Evolutionary conservation across 257 asterid genomes (phyloP), one percentile per base, ranked within the genome.

Genomic region (Leptodermis oblonga): DNA sequence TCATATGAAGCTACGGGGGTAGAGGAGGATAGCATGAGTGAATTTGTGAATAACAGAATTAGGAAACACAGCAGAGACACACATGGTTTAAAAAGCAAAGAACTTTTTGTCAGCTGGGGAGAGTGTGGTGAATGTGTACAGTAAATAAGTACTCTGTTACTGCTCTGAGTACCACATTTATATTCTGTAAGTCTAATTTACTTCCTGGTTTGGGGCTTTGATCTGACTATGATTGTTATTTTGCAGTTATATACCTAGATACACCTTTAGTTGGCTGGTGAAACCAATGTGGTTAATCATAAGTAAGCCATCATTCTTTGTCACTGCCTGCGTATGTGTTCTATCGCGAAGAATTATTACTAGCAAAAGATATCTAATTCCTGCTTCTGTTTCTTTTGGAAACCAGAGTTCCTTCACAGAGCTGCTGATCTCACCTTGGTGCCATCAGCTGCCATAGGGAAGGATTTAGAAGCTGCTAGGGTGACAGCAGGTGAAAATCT

Each of bases 401-500:
- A 53, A 10, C 79, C 92, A 92, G 98, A 87, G 60, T 92, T 87
- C 82, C 96, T 92, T 58, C 98, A 90, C 62, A 82, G 98, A 77
- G 92, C 96, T 54, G 98, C 98, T 23, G 98, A 92, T 79, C 95
- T 92, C 65, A 92, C 98, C 0, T 84, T 92, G 59, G 98, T 92
- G 62, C 95, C 96, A 49, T 92, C 98, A 72, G 95, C 89, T 82
- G 97, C 97, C 75, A 87, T 92, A 55, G 98, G 86, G 6, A 90
- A 88, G 86, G 98, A 92, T 75, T 86, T 92, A 28, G 86, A 80
- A 77, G 96, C 86, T 67, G 96, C 92, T 74, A 78, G 82, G 65
- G 96, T 87, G 65, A 84, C 98, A 56, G 83, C 86, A 84, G 96
- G 98, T 92, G 80, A 80, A 61, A 39, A 9, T 42, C 60, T 65